A percentile compares a stretch with the other conserved stretches of the same genome.
phyloP scores from a whole-genome alignment of 2,329 filamentous ascomycete species.

The Alternaria arborescens region DNA sequence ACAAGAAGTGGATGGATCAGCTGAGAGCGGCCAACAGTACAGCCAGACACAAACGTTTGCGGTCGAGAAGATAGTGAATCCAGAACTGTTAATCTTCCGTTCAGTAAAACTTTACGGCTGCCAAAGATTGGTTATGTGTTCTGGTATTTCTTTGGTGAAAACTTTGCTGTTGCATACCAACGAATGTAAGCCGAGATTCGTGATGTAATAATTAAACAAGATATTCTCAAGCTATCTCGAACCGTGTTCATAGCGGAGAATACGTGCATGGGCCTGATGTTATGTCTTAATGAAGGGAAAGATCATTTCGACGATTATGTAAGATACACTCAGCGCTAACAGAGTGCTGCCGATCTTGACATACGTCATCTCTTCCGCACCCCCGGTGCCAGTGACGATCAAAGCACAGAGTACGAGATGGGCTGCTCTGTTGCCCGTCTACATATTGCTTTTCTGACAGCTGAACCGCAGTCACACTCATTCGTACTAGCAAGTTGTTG shows the following conservation, averaged over 20 bases:
- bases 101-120: background rate
- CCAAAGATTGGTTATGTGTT: background rate
- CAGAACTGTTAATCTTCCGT: background rate
- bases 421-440: background rate
- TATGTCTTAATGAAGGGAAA: background rate
- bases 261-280: background rate
- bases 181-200: background rate
- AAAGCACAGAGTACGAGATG: background rate
- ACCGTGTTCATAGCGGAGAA: background rate
- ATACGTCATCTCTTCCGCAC: background rate
- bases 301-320: background rate
- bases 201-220: background rate
- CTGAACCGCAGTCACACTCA: background rate
- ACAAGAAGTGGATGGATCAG: background rate
- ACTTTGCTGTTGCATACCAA: background rate
- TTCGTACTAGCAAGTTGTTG: background rate
- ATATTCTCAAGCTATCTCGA: background rate
- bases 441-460: background rate
- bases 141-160: background rate
- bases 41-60: background rate
- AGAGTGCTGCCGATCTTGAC: background rate
- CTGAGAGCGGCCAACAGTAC: background rate
- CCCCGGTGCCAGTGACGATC: background rate
- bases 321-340: background rate
- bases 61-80: background rate